Evolutionary conservation across 2,329 filamentous ascomycete species (phyloP), one percentile per base, ranked within the genome.

Genomic region (Tolypocladium paradoxum): DNA sequence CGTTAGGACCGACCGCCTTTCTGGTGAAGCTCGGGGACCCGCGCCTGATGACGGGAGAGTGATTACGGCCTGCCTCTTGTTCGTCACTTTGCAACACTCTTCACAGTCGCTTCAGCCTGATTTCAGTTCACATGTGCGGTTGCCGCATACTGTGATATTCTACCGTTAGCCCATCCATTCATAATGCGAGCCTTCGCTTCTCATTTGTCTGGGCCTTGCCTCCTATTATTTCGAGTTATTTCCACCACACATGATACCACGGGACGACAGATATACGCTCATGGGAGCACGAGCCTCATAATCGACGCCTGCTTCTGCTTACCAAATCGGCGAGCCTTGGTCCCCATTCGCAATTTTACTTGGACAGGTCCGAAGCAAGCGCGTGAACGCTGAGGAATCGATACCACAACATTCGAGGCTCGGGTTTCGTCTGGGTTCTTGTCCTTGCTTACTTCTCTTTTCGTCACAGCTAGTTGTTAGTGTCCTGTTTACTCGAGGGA

Each of bases 211-310:
- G 38, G 53, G 54, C 38, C 20, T 36, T 31, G 33, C 35, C 38
- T 48, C 43, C 43, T 48, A 51, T 55, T 47, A 48, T 55, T 56
- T 53, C 52, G 45, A 49, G 38, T 55, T 53, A 18, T 56, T 54
- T 53, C 27, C 52, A 47, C 47, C 48, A 36, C 54, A 57, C 55
- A 63, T 64, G 62, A 64, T 64, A 64, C 60, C 61, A 64, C 58
- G 52, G 53, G 55, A 61, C 53, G 52, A 57, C 38, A 54, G 48
- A 48, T 49, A 48, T 49, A 52, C 47, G 50, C 40, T 54, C 48
- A 55, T 52, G 50, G 24, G 38, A 56, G 36, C 53, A 57, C 36
- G 49, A 55, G 45, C 36, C 46, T 45, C 43, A 48, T 37, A 50
- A 40, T 46, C 31, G 29, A 46, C 11, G 16, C 38, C n/a, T 49